Evolutionary conservation across 148 eudicot genomes (phyloP), one percentile per base, ranked within the genome.

Genomic region (Nyssa sinensis): DNA sequence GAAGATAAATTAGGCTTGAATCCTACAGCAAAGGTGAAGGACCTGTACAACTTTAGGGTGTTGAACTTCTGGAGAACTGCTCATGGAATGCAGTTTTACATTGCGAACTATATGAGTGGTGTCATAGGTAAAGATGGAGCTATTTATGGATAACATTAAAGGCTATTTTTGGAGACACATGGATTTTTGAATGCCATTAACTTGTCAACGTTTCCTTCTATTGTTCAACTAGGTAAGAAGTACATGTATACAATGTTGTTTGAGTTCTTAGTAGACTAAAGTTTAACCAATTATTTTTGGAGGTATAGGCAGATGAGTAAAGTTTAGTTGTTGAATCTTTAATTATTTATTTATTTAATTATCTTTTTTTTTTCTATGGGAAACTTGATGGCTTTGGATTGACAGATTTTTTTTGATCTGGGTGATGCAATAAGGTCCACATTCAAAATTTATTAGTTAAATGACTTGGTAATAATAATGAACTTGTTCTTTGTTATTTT

Each of bases 71-170:
- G 99, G 99, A 93, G 97, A 13, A 85, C 81, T 82, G 94, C 88
- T 4, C 99, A 94, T 0, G 99, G 97, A 10, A 74, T 95, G 96
- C 99, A 95, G 84, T 93, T 95, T 71, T 95, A 95, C 76, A 93
- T 97, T 1, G 98, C 82, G 12, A 95, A 95, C 59, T 95, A 88
- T 77, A 93, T 93, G 55, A 67, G 81, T n/a, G 97, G 99, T 6
- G 72, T 95, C 25, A 70, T 73, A 29, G 99, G 99, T 13, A 95
- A 92, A 89, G 96, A 94, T 19, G 93, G 94, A 4, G 90, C 94
- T 25, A 87, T 82, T 2, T 95, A 95, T 37, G 81, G 73, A 16
- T 90, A 95, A 72, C 98, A 95, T n/a, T 75, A 90, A 0, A 97
- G 85, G 51, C 86, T 85, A 11, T 95, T 96, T 77, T 78, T 95